A percentile compares a stretch with the other conserved stretches of the same genome.
Conservation (phyloP, 805 yeast species). For the Metschnikowia reukaufii region DNA sequence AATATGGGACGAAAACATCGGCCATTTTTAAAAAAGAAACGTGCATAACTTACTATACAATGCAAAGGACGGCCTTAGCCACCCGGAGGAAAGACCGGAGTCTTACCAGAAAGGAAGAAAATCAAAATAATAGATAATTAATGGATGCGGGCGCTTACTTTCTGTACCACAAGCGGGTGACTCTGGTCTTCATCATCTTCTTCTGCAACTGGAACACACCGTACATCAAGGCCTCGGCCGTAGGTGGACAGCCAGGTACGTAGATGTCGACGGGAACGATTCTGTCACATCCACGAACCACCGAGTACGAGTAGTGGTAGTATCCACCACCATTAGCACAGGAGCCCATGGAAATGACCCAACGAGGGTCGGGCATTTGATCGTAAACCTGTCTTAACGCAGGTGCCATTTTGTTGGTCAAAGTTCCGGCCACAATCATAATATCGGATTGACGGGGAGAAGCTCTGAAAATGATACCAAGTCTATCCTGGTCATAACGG, state of each 20-base stretch:
- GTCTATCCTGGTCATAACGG: constrained; percentile 86
- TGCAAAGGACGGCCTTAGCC: constrained; percentile 13
- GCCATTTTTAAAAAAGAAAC: neutral
- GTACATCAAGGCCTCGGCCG: constrained; percentile 87
- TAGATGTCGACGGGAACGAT: constrained; percentile 86
- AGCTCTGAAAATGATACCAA: constrained; percentile 91
- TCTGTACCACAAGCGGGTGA: constrained; percentile 86
- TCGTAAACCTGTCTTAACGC: constrained; percentile 90
- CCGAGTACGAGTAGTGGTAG: constrained; percentile 85
- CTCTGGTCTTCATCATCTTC: constrained; percentile 81
- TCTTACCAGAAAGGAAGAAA: neutral
- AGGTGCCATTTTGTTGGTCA: constrained; percentile 92
- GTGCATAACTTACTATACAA: constrained; percentile 19
- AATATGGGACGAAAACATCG: neutral
- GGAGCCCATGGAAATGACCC: constrained; percentile 94
- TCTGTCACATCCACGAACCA: constrained; percentile 88
- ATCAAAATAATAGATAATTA: neutral
- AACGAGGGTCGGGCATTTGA: constrained; percentile 92
- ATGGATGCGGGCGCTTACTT: too few species aligned
- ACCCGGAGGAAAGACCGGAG: too few species aligned
- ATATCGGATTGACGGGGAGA: constrained; percentile 92
- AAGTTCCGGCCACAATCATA: constrained; percentile 89
- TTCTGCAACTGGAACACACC: constrained; percentile 87
- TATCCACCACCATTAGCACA: constrained; percentile 95
- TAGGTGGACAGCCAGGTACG: constrained; percentile 93